These are phyloP conservation scores for Ceratocystis papillata DNA, from an alignment of 2,329 filamentous ascomycete genomes.

Conservation along the genomic window DNA sequence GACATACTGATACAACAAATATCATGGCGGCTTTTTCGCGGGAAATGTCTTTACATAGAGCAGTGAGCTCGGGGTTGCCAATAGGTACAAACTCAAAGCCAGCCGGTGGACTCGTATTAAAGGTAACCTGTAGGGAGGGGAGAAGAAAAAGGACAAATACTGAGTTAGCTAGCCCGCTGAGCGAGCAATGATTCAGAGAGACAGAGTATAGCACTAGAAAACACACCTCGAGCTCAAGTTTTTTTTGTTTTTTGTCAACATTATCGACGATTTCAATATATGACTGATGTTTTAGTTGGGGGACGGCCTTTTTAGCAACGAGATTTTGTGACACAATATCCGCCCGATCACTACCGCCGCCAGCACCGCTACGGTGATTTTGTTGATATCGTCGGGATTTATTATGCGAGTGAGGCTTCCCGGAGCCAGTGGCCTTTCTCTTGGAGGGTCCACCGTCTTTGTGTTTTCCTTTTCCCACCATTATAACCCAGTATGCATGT, in stretches of 20 bases:
- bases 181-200: neutral
- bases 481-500: conserved; percentile 17
- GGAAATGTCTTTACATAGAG: conserved; percentile 53
- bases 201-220: neutral
- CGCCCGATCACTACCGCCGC: neutral
- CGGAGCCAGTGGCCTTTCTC: conserved; percentile 7
- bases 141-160: conserved; percentile 20
- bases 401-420: conserved; percentile 1
- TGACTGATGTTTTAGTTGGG: conserved; percentile 47
- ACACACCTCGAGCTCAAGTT: conserved; percentile 50
- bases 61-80: conserved; percentile 50
- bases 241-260: conserved; percentile 49
- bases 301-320: conserved; percentile 33
- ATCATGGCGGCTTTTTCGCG: conserved; percentile 52
- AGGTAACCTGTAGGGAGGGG: conserved; percentile 38
- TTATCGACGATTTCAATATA: conserved; percentile 57
- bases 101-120: conserved; percentile 42
- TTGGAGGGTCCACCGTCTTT: conserved; percentile 11
- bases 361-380: conserved; percentile 5
- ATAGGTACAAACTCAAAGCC: conserved; percentile 54
- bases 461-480: conserved; percentile 14
- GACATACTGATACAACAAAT: conserved; percentile 53
- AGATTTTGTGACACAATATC: conserved; percentile 26
- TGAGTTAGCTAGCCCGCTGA: conserved; percentile 5
- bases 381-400: conserved; percentile 2